Evolutionary conservation across 805 yeast genomes (phyloP).

Genomic region (Priceomyces medius): DNA sequence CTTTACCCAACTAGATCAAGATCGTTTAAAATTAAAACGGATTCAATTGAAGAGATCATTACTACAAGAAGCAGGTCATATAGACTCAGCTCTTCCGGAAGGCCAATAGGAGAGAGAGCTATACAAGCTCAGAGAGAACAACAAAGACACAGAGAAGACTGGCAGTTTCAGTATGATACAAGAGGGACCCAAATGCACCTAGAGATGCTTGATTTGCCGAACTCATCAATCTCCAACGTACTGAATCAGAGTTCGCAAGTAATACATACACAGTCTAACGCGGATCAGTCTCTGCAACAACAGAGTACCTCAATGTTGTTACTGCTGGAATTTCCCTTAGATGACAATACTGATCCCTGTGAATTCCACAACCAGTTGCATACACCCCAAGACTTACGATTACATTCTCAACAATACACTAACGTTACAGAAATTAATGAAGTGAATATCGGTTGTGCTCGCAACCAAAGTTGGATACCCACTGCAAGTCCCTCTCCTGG

Average conservation of each 20-base stretch:
- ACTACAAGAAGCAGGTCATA: neutral
- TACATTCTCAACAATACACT: neutral
- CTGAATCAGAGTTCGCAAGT: neutral
- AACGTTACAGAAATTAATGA: no score
- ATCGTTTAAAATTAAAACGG: neutral
- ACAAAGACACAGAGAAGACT: neutral
- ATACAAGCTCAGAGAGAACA: neutral
- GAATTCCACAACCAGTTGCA: neutral
- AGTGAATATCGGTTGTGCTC: no score
- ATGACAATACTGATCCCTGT: neutral
- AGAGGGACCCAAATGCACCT: neutral
- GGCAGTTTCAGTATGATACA: neutral
- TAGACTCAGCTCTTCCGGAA: neutral
- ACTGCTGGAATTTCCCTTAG: neutral
- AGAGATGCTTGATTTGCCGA: neutral
- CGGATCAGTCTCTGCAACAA: neutral
- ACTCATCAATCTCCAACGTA: neutral
- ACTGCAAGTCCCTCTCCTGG: neutral
- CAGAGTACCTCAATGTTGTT: neutral
- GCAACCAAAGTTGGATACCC: neutral
- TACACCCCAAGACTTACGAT: neutral
- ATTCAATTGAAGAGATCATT: neutral
- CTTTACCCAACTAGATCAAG: slow-evolving; percentile 1
- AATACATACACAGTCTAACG: neutral
- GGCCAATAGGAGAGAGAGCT: neutral